Base-by-base conservation (phyloP, 1,139 yeast species). In the Pichia sp. region DNA sequence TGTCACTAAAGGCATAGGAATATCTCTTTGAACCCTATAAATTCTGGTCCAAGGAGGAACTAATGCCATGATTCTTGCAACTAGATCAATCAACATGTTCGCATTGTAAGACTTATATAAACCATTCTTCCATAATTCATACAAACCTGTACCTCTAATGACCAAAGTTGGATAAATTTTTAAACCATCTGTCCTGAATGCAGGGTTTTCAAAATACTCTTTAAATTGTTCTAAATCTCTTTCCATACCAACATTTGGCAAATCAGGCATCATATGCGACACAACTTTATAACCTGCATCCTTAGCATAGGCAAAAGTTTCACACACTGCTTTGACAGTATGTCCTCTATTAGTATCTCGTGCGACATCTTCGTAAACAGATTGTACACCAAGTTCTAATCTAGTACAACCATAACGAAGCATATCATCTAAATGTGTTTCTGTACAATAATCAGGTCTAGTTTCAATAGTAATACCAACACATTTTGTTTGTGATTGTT, bases 41-140 rank as follows among this genome's bases (percentile, higher is more conserved):
- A 91, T 91, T 67, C 99, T 80, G 5, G 99, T 91, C 99, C 99
- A 91, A 8, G 99, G 99, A 24, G 99, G 98, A 5, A 91, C 97
- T 49, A 91, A 68, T 0, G 97, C 96, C 68, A 91, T 68, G 42
- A 91, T 91, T 55, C 97, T 76, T 0, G 98, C 98, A 37, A 91
- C 96, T 48, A 91, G 69, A 60, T 91, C 99, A 39, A 91, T 84
- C 55, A 91, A 71, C 6, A 93, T 96, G 58, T 88, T 86, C 28
- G 98, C 96, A 57, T 89, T 86, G 63, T 91, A 91, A 2, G 96
- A 86, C 63, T 84, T 84, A 66, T 91, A 91, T 46, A 88, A 72
- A 1, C 98, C 98, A 41, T 86, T 84, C 59, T 91, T 91, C 99
- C 99, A 91, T 44, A 91, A 72, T 64, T 91, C 99, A 60, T 91